These are phyloP conservation scores for Allomyces javanicus DNA, from an alignment of 192 early-diverging fungal species.

Conservation along the genomic window DNA sequence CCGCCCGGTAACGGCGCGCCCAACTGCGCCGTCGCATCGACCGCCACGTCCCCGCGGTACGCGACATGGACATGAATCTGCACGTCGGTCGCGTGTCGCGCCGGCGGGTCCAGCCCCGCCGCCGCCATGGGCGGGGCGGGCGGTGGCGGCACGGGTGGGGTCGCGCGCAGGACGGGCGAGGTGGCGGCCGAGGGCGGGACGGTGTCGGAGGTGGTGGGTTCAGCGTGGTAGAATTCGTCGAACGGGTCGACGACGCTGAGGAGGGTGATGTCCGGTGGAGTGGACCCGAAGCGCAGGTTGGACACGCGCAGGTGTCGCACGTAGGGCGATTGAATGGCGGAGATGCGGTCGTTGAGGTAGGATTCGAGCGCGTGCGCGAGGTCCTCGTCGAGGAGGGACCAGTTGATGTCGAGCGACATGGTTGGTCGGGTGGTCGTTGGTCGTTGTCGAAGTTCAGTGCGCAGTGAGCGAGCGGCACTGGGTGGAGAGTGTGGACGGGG, in stretches of 20 bases:
- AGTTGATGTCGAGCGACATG: neutral
- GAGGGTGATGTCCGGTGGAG: neutral
- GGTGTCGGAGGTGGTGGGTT: neutral
- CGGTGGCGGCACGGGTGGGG: neutral
- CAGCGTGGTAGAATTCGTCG: neutral
- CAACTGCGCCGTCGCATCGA: neutral
- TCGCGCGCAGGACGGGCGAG: neutral
- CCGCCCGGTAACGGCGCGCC: neutral
- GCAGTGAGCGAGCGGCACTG: no score
- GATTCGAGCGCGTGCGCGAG: neutral
- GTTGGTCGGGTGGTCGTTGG: neutral
- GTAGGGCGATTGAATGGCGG: neutral
- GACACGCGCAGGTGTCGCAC: neutral
- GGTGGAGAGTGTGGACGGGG: no score
- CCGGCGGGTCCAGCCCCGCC: neutral
- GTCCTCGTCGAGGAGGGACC: neutral
- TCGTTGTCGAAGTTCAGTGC: no score
- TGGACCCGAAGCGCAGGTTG: neutral
- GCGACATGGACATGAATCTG: neutral
- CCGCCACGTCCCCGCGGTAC: neutral
- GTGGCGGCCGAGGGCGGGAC: neutral
- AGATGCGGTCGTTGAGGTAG: neutral
- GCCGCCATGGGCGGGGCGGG: neutral
- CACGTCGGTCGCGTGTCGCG: neutral
- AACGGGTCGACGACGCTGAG: neutral